Percentiles rank a stretch among this genome's conserved stretches.
phyloP scores from a whole-genome alignment of 352 stramenopile species.

The Phytophthora lateralis region DNA sequence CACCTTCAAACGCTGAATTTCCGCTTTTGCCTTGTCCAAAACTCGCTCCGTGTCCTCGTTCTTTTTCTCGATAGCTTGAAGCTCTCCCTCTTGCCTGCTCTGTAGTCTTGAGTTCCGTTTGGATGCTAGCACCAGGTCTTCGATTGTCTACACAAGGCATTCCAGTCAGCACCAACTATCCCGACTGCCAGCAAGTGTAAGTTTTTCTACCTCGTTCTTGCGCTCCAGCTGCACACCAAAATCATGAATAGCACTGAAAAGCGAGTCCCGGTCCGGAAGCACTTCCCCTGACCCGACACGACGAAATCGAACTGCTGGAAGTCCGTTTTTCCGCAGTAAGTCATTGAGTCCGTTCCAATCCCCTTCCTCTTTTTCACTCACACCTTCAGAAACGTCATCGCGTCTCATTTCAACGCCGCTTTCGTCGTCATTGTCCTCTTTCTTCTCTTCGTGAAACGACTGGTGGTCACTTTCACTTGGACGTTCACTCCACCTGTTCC shows the following conservation, averaged over 20 bases:
- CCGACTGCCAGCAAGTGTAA: background rate
- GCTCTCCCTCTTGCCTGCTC: constrained; percentile 48
- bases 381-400: background rate
- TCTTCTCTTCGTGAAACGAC: constrained; percentile 29
- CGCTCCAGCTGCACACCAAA: constrained; percentile 60
- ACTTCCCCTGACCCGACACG: constrained; percentile 17
- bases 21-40: constrained; percentile 55
- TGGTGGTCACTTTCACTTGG: constrained; percentile 13
- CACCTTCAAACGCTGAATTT: constrained; percentile 69
- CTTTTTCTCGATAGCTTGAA: constrained; percentile 58
- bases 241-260: constrained; percentile 70
- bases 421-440: constrained; percentile 16
- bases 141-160: constrained; percentile 56
- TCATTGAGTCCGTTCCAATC: constrained; percentile 64
- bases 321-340: constrained; percentile 60
- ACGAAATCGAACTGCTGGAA: constrained; percentile 51
- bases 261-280: constrained; percentile 50
- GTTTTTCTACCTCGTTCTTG: constrained; percentile 66
- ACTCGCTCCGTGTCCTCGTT: constrained; percentile 43
- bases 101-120: constrained; percentile 63
- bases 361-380: constrained; percentile 23
- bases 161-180: constrained; percentile 8
- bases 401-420: background rate
- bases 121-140: constrained; percentile 76
- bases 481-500: constrained; percentile 9